These are phyloP conservation scores for Nitzschia putrida DNA, from an alignment of 108 stramenopile species.

Conservation along the genomic window DNA sequence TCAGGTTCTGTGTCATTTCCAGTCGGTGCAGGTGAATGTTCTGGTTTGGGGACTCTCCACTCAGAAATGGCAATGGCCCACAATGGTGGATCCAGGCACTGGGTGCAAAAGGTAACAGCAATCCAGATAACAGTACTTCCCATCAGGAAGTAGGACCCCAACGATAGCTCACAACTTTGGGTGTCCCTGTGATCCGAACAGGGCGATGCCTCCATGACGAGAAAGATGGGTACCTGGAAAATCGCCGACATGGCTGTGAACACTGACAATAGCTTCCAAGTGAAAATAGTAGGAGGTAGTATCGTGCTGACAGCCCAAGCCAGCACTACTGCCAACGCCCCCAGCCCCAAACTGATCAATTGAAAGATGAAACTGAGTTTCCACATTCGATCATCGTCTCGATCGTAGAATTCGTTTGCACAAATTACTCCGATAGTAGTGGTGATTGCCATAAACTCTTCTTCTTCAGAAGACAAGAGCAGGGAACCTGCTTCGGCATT, in stretches of 20 bases:
- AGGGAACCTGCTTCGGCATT: slow-evolving; percentile 19
- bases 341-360: slow-evolving; percentile 21
- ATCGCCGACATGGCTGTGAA: slow-evolving; percentile 34
- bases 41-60: slow-evolving; percentile 30
- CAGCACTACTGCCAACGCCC: slow-evolving; percentile 14
- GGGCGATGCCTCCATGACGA: slow-evolving; percentile 40
- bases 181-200: slow-evolving; percentile 15
- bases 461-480: slow-evolving; percentile 17
- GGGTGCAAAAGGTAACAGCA: slow-evolving; percentile 33
- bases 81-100: slow-evolving; percentile 36
- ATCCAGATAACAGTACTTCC: slow-evolving; percentile 34
- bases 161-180: slow-evolving; percentile 31
- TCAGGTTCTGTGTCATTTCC: not conserved
- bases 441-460: not conserved
- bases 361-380: slow-evolving; percentile 35
- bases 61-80: slow-evolving; percentile 31
- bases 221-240: slow-evolving; percentile 38
- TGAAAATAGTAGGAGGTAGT: slow-evolving; percentile 29
- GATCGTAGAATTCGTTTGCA: slow-evolving; percentile 16
- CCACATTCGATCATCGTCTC: slow-evolving; percentile 33
- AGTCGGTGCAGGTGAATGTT: slow-evolving; percentile 1
- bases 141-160: slow-evolving; percentile 30
- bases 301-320: slow-evolving; percentile 26
- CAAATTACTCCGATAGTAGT: slow-evolving; percentile 34
- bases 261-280: slow-evolving; percentile 36